Percentiles rank a stretch among this genome's conserved stretches.
phyloP scores from a whole-genome alignment of 441 rosid genomes.

The Codiaeum variegatum region DNA sequence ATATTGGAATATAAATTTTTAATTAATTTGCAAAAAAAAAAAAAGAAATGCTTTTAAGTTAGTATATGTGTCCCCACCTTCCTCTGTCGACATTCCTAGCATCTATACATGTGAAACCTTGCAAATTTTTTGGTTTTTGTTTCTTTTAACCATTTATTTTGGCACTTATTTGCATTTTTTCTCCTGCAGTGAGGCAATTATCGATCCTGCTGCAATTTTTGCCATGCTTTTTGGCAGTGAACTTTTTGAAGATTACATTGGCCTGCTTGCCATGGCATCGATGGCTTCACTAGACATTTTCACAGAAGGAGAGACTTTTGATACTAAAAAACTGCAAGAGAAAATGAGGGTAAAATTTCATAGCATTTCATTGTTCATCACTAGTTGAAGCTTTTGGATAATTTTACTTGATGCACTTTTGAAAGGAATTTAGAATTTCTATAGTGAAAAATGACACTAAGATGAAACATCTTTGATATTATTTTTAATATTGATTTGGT shows the following conservation, averaged over 20 bases:
- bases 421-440: neutral
- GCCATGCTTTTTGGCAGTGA: conserved; percentile 99
- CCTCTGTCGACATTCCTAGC: neutral
- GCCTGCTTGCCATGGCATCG: conserved; percentile 98
- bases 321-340: conserved; percentile 82
- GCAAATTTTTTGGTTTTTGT: neutral
- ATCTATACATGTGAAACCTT: conserved; percentile 11
- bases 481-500: neutral
- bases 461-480: neutral
- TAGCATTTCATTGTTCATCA: conserved; percentile 1
- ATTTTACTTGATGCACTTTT: neutral
- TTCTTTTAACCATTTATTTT: neutral
- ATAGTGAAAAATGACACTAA: neutral
- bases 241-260: conserved; percentile 89
- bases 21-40: neutral
- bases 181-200: conserved; percentile 76
- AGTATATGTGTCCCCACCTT: neutral
- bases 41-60: neutral
- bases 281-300: conserved; percentile 91
- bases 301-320: conserved; percentile 83
- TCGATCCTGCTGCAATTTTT: conserved; percentile 92
- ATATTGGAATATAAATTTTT: neutral
- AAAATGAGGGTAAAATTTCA: conserved; percentile 63
- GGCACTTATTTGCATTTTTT: conserved; percentile 17
- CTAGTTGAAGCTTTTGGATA: conserved; percentile 8